Base-by-base conservation (phyloP, 441 rosid genomes). In the Brassica hybrid region DNA sequence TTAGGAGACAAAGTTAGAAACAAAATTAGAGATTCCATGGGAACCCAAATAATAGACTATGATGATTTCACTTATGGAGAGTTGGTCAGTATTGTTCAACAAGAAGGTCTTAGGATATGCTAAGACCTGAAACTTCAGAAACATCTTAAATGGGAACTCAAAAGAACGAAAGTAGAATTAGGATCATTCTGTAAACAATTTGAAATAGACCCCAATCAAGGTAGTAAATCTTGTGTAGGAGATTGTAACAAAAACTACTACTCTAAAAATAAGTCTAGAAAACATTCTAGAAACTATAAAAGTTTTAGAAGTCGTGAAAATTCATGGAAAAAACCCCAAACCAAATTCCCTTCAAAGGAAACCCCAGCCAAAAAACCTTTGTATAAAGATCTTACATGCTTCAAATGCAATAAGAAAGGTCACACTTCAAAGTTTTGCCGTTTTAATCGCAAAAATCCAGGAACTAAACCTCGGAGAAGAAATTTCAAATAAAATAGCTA, bases 21-120 rank as follows among this genome's bases (percentile, higher is more conserved):
- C 4, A 54, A 54, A 16, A 32, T 54, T 54, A 32, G 18, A 54
- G 45, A 32, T 1, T 54, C 18, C 4, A 30, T 0, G 3, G 48
- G 48, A 1, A 32, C 18, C 17, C 54, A 69, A 69, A 17, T 69
- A 27, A 25, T 21, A 18, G 7, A 45, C 1, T 67, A 45, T 13
- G 19, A 67, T 21, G 36, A 52, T 68, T 68, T 23, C 59, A 48
- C 59, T n/a, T 32, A 67, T 23, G 41, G 21, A 45, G 59, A 45
- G 1, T 45, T 45, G 8, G 8, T 66, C 0, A 19, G 32, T 43
- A 2, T 43, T 21, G 16, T 45, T 0, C 59, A 67, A 45, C 58
- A 67, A 50, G 19, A 50, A 50, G 57, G 57, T 14, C 19, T 50
- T 6, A 14, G 3, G 8, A 50, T 50, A 7, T 50, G 19, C 17